Base-by-base conservation (phyloP, 148 eudicot genomes). In the Polygonum aviculare region DNA sequence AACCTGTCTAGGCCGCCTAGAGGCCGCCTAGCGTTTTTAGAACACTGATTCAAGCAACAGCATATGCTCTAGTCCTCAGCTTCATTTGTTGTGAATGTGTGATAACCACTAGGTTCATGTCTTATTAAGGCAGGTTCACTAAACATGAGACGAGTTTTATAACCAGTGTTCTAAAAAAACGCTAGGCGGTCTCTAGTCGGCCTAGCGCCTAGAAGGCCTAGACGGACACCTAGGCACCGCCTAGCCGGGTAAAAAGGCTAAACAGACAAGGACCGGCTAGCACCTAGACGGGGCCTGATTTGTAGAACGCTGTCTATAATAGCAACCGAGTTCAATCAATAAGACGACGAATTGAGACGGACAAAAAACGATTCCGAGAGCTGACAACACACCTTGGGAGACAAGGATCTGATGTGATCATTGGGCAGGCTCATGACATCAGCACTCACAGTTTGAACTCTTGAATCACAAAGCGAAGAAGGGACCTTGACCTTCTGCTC, bases 401-500 rank as follows among this genome's bases (percentile, higher is more conserved):
- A 95, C 19, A 90, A 86, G 70, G 86, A 82, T 78, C 84, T 85
- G 50, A 90, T 77, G 77, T 88, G 89, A 76, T 86, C 88, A 76
- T 81, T 88, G 63, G 93, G 82, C 38, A 90, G 81, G 77, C 62
- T 87, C 87, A 90, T 78, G 57, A 86, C 93, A 89, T 95, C 89
- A 47, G 88, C 98, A 87, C 88, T 86, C 72, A 95, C 83, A 65
- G 98, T 95, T 79, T 82, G 85, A 12, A 92, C 98, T 81, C 98
- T 87, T 15, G 84, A 74, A 84, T 95, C 98, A 83, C 98, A 94
- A 82, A 90, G 82, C 14, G 76, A 38, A 49, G 91, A 70, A 72
- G 98, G 98, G 78, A 88, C 93, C 84, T 88, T 95, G 81, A 90
- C 96, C 89, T 90, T 92, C 97, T 95, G 96, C 85, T 85, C 87